These are phyloP conservation scores for Triglochin maritima DNA, from an alignment of 106 monocot species.

Conservation along the genomic window DNA sequence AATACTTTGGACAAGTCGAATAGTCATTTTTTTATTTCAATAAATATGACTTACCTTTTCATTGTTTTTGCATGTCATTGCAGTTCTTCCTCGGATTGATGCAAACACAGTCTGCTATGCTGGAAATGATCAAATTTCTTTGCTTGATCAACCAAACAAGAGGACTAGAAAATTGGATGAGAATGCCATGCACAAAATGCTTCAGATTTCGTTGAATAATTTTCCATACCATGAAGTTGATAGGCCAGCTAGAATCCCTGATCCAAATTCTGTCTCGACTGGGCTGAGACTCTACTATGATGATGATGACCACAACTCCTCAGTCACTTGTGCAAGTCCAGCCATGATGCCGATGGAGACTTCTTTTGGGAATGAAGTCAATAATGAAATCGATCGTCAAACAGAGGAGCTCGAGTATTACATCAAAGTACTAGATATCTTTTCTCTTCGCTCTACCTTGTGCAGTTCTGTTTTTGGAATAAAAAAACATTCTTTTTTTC, in stretches of 20 bases:
- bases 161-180: slow-evolving; percentile 35
- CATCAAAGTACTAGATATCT: slow-evolving; percentile 18
- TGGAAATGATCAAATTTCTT: slow-evolving; percentile 19
- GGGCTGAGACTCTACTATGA: slow-evolving; percentile 58
- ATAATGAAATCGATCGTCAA: slow-evolving; percentile 41
- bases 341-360: slow-evolving; percentile 22
- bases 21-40: neutral
- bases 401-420: slow-evolving; percentile 54
- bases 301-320: slow-evolving; percentile 55
- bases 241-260: slow-evolving; percentile 20
- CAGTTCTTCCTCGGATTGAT: slow-evolving; percentile 38
- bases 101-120: slow-evolving; percentile 16
- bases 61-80: neutral
- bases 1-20: neutral
- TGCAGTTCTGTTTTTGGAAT: neutral
- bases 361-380: slow-evolving; percentile 38
- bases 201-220: slow-evolving; percentile 55
- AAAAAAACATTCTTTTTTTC: neutral
- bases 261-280: slow-evolving; percentile 54
- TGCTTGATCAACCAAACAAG: slow-evolving; percentile 25
- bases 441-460: neutral
- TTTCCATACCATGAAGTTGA: slow-evolving; percentile 19
- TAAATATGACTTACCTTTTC: neutral
- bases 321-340: slow-evolving; percentile 42
- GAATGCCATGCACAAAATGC: slow-evolving; percentile 30